phyloP scores from a whole-genome alignment of 2,329 filamentous ascomycete genomes.

The Cladobotryum protrusum region DNA sequence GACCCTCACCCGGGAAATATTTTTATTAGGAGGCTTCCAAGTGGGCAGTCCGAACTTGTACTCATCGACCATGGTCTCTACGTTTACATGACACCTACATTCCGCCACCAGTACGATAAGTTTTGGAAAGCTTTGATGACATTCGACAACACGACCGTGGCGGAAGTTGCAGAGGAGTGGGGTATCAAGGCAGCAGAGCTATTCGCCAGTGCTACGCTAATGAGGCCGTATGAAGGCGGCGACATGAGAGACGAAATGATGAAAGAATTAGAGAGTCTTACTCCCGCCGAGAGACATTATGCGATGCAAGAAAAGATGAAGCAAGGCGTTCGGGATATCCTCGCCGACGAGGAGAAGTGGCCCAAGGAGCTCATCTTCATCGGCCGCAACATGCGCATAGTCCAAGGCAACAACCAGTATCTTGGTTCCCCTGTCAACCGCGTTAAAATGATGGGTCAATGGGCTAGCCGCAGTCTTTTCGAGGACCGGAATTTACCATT shows the following conservation, averaged over 20 bases:
- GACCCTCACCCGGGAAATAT: conserved; percentile 97
- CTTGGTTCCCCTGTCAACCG: conserved; percentile 85
- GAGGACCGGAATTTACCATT: conserved; percentile 62
- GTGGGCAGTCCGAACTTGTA: conserved; percentile 80
- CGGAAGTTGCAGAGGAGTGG: conserved; percentile 69
- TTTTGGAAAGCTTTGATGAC: conserved; percentile 95
- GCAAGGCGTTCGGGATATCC: conserved; percentile 58
- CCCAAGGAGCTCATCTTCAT: conserved; percentile 90
- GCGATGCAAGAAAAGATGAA: conserved; percentile 85
- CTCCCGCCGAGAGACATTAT: conserved; percentile 68
- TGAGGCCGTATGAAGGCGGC: conserved; percentile 86
- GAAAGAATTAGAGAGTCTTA: conserved; percentile 53
- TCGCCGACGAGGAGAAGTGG: conserved; percentile 82
- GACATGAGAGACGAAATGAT: conserved; percentile 63
- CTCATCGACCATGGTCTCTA: conserved; percentile 97
- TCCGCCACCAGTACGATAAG: conserved; percentile 76
- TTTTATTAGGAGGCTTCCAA: conserved; percentile 80
- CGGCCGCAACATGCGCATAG: conserved; percentile 84
- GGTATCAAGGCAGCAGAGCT: conserved; percentile 84
- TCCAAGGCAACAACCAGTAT: conserved; percentile 89
- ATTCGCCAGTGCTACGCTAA: conserved; percentile 83
- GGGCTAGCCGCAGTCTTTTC: conserved; percentile 80
- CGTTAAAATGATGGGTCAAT: conserved; percentile 87
- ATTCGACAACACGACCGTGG: conserved; percentile 80
- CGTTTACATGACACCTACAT: conserved; percentile 77